phyloP scores from a whole-genome alignment of 306 rosid species.

The Gynostemma pentaphyllum region DNA sequence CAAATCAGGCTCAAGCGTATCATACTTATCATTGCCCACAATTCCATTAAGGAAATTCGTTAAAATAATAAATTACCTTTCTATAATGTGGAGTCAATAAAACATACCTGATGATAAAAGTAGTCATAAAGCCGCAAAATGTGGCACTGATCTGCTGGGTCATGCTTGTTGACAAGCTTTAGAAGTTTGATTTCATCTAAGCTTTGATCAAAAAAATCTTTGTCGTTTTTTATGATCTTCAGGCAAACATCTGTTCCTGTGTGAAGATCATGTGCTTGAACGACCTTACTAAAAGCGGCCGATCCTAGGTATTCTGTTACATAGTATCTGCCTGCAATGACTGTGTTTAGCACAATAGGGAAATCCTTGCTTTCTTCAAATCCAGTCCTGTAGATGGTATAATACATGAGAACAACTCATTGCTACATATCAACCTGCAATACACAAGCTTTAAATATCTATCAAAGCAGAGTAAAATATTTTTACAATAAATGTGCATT shows the following conservation, averaged over 20 bases:
- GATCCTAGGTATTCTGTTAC: conserved; percentile 88
- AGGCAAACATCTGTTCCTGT: conserved; percentile 84
- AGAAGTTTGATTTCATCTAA: conserved; percentile 94
- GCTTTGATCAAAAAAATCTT: conserved; percentile 95
- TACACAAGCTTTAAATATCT: conserved; percentile 16
- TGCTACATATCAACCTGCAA: conserved; percentile 15
- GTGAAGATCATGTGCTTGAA: conserved; percentile 89
- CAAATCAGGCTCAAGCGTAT: not conserved
- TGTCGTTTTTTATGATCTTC: conserved; percentile 94
- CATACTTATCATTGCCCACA: not conserved
- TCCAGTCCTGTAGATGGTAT: conserved; percentile 71
- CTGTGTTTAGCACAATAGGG: conserved; percentile 66
- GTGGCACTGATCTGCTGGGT: conserved; percentile 68
- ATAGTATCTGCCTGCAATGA: conserved; percentile 81
- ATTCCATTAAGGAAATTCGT: no score
- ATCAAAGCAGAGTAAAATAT: conserved; percentile 14
- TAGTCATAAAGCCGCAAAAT: conserved; percentile 87
- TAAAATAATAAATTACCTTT: no score
- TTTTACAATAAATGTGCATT: not conserved
- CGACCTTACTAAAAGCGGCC: conserved; percentile 93
- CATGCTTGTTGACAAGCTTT: conserved; percentile 87
- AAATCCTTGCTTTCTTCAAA: conserved; percentile 95
- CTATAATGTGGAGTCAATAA: no score
- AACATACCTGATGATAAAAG: conserved; percentile 80
- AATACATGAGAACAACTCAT: conserved; percentile 24